These are phyloP conservation scores for Mallotus nudiflorus DNA, from an alignment of 345 rosid species.

Conservation along the genomic window DNA sequence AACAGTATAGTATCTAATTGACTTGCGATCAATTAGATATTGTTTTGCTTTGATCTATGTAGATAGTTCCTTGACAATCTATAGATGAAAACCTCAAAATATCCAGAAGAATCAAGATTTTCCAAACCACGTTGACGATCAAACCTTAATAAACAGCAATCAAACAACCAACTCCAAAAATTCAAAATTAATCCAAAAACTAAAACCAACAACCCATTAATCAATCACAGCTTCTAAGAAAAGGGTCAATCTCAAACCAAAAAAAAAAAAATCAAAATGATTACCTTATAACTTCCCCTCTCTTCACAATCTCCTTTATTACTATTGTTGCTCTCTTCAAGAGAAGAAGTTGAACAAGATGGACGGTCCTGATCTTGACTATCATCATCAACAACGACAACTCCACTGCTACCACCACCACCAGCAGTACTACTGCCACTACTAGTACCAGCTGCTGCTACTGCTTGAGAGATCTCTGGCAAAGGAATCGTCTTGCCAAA, in stretches of 20 bases:
- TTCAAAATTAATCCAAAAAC: constrained; percentile 11
- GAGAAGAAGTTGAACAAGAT: constrained; percentile 38
- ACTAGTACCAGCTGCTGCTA: neutral
- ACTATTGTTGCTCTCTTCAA: constrained; percentile 26
- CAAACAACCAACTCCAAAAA: neutral
- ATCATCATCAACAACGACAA: constrained; percentile 29
- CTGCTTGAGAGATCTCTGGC: constrained; percentile 40
- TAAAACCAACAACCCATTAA: constrained; percentile 33
- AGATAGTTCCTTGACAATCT: neutral
- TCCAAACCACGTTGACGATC: neutral
- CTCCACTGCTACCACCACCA: too few relatives aligned
- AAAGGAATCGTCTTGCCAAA: constrained; percentile 86
- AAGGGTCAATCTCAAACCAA: constrained; percentile 16
- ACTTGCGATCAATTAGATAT: neutral
- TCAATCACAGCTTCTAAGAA: constrained; percentile 16
- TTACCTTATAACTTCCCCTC: constrained; percentile 38
- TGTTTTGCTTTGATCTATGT: neutral
- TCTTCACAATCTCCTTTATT: constrained; percentile 34
- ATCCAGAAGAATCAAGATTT: neutral
- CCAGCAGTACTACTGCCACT: too few relatives aligned
- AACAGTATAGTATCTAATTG: neutral
- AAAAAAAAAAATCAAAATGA: neutral
- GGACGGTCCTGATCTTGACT: constrained; percentile 40
- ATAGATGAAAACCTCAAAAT: neutral
- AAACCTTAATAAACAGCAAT: neutral